Conservation (phyloP, 2,329 filamentous ascomycete genomes). For the Capronia americana region DNA sequence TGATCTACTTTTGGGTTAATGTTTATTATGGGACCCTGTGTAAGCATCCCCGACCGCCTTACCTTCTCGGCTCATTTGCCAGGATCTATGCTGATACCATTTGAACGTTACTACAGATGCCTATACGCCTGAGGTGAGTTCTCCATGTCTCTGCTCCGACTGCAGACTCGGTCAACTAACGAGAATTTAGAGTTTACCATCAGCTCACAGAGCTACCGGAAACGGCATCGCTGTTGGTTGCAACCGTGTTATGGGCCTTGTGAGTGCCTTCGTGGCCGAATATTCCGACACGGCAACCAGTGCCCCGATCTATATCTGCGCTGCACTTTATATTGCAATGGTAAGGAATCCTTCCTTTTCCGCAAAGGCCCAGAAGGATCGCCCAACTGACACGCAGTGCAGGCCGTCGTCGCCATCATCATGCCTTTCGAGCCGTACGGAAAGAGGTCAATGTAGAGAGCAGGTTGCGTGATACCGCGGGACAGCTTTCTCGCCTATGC, state of each 20-base stretch:
- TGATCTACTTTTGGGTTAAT: slow-evolving; percentile 73
- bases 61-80: neutral
- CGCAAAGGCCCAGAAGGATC: neutral
- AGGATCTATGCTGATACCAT: neutral
- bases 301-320: slow-evolving; percentile 49
- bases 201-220: slow-evolving; percentile 74
- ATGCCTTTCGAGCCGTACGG: slow-evolving; percentile 41
- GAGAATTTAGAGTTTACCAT: slow-evolving; percentile 48
- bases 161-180: slow-evolving; percentile 3
- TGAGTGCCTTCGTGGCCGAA: slow-evolving; percentile 64
- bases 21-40: slow-evolving; percentile 61
- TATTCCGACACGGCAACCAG: slow-evolving; percentile 42
- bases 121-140: slow-evolving; percentile 78
- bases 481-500: neutral
- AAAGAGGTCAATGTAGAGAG: slow-evolving; percentile 37
- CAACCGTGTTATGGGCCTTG: slow-evolving; percentile 76
- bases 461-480: neutral
- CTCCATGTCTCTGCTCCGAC: neutral
- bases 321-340: slow-evolving; percentile 47
- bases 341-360: slow-evolving; percentile 33
- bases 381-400: slow-evolving; percentile 10
- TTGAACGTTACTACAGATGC: slow-evolving; percentile 67
- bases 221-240: slow-evolving; percentile 74
- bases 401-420: slow-evolving; percentile 35
- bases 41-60: neutral